Percentiles rank a stretch among this genome's conserved stretches.
These are phyloP conservation scores for Lycium ferocissimum DNA, from an alignment of 257 asterid species.

Conservation along the genomic window DNA sequence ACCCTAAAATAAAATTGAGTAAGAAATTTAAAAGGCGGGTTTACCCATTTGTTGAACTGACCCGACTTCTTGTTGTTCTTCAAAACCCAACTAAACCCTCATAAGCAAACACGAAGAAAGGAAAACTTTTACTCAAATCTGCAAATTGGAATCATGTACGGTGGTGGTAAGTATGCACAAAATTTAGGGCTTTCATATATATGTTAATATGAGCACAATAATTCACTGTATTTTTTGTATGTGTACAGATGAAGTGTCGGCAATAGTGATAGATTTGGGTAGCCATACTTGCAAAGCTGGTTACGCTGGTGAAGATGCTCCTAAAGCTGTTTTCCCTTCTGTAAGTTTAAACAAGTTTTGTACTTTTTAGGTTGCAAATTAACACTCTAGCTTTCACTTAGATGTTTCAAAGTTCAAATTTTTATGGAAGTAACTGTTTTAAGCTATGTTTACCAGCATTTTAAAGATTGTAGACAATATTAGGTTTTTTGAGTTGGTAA, in stretches of 20 bases:
- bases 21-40: too few relatives aligned
- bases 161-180: slow-evolving; percentile 40
- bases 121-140: too few relatives aligned
- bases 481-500: neutral
- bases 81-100: too few relatives aligned
- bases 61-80: too few relatives aligned
- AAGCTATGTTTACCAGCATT: neutral
- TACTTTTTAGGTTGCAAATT: neutral
- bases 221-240: neutral
- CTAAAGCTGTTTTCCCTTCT: slow-evolving; percentile 98
- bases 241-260: slow-evolving; percentile 88
- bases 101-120: too few relatives aligned
- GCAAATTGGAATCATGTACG: slow-evolving; percentile 36
- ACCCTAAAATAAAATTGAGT: too few relatives aligned
- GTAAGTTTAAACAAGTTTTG: slow-evolving; percentile 44
- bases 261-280: slow-evolving; percentile 92
- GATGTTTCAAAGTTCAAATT: neutral
- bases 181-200: neutral
- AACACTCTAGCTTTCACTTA: neutral
- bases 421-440: neutral
- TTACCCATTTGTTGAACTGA: too few relatives aligned
- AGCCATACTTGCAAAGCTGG: slow-evolving; percentile 99
- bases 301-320: slow-evolving; percentile 99
- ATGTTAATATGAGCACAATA: neutral
- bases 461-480: neutral